Conservation (phyloP, 768 basidiomycete genomes). For the Calocera viscosa region DNA sequence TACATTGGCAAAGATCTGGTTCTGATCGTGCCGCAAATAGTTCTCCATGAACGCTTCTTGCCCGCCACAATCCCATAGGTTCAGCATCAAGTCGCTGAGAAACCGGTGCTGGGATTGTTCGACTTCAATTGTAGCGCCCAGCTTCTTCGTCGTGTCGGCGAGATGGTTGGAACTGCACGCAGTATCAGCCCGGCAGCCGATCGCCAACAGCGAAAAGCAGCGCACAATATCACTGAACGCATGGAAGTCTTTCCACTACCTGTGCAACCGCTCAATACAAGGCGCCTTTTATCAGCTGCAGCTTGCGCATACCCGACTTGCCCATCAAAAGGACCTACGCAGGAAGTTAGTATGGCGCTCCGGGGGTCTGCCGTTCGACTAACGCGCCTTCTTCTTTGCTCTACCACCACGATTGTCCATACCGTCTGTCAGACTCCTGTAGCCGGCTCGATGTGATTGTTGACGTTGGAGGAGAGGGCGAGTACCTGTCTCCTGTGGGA, state of each 20-base stretch:
- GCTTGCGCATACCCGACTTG: conserved; percentile 49
- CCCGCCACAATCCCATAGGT: conserved; percentile 97
- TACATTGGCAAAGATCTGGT: conserved; percentile 93
- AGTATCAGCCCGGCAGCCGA: conserved; percentile 1
- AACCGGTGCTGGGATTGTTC: conserved; percentile 97
- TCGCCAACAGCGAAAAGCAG: conserved; percentile 17
- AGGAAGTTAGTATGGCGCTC: conserved; percentile 8
- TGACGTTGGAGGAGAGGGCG: not conserved
- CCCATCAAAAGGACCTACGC: conserved; percentile 92
- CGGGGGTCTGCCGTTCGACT: not conserved
- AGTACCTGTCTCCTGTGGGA: not conserved
- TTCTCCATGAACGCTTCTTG: conserved; percentile 98
- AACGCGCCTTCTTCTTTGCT: conserved; percentile 28
- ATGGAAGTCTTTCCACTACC: conserved; percentile 70
- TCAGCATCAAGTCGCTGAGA: conserved; percentile 88
- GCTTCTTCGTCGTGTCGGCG: conserved; percentile 75
- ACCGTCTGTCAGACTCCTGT: not conserved
- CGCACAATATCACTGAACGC: conserved; percentile 97
- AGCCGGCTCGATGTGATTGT: not conserved
- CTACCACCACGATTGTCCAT: conserved; percentile 7
- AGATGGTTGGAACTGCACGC: conserved; percentile 77
- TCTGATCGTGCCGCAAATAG: conserved; percentile 80
- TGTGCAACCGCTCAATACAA: conserved; percentile 12
- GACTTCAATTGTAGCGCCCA: conserved; percentile 95
- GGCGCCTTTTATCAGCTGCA: not conserved